Percentiles rank a stretch among this genome's conserved stretches.
phyloP scores from a whole-genome alignment of 345 rosid species.

The Microcos paniculata region DNA sequence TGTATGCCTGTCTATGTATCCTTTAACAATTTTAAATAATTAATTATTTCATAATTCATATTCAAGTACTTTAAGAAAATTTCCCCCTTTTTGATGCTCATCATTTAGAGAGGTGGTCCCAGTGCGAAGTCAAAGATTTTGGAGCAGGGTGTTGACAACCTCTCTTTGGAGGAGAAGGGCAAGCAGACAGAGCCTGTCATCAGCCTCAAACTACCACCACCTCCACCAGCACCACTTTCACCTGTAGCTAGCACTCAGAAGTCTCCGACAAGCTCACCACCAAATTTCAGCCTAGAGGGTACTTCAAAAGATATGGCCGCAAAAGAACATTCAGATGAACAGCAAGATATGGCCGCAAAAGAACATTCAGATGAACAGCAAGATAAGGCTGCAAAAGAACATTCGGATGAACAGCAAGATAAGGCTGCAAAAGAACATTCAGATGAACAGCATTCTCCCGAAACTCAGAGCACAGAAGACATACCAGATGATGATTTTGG shows the following conservation, averaged over 20 bases:
- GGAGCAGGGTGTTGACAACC: conserved; percentile 58
- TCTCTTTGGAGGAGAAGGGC: conserved; percentile 59
- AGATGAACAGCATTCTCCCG: conserved; percentile 20
- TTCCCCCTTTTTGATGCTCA: conserved; percentile 12
- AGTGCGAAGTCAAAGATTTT: conserved; percentile 47
- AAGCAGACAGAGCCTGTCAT: conserved; percentile 49
- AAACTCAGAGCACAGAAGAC: conserved; percentile 41
- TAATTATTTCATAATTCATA: background rate
- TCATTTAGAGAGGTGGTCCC: conserved; percentile 42
- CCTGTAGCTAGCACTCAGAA: conserved; percentile 40
- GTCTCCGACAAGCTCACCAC: conserved; percentile 40
- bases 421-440: conserved; percentile 27
- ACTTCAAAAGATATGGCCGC: conserved; percentile 22
- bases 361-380: conserved; percentile 32
- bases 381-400: conserved; percentile 29
- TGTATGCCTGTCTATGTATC: conserved; percentile 40
- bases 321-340: conserved; percentile 32
- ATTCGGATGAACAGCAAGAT: conserved; percentile 25
- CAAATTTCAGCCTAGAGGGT: conserved; percentile 32
- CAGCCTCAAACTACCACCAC: conserved; percentile 76
- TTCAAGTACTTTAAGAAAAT: background rate
- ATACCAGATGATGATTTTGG: conserved; percentile 87
- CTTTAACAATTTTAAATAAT: background rate
- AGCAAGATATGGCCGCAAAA: conserved; percentile 22
- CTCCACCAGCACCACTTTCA: conserved; percentile 71